A percentile compares a stretch with the other conserved stretches of the same genome.
phyloP scores from a whole-genome alignment of 495 filamentous ascomycete species.

The Cercophora sp. region DNA sequence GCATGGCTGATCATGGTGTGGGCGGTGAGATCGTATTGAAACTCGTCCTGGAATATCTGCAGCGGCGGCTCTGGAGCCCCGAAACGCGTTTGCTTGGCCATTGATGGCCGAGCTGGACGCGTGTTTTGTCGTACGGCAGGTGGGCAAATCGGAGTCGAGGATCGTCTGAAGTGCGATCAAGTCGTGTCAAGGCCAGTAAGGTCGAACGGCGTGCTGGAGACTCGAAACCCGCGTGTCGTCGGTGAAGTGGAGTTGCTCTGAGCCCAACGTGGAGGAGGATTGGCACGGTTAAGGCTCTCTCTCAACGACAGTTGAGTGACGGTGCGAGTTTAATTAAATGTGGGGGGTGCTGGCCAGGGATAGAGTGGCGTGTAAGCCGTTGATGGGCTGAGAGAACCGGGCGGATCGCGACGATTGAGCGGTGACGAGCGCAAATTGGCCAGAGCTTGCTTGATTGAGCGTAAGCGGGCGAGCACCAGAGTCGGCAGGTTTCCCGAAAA shows the following conservation, averaged over 20 bases:
- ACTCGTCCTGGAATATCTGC: conserved; percentile 62
- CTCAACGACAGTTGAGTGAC: conserved; percentile 19
- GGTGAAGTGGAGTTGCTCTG: background rate
- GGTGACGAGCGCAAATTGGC: too few species aligned
- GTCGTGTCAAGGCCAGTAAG: too few species aligned
- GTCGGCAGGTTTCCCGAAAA: too few species aligned
- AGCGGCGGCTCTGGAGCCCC: conserved; percentile 48
- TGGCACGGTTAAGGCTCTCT: conserved; percentile 3
- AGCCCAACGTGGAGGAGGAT: conserved; percentile 2
- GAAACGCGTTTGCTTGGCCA: conserved; percentile 59
- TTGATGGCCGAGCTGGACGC: conserved; percentile 20
- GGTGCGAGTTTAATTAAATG: conserved; percentile 25
- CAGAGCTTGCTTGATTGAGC: too few species aligned
- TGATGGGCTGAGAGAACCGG: conserved; percentile 7
- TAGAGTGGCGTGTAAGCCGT: conserved; percentile 13
- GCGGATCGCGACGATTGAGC: conserved; percentile 4
- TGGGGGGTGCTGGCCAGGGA: conserved; percentile 22
- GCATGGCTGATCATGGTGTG: conserved; percentile 44
- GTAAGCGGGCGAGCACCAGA: too few species aligned
- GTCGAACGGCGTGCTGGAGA: too few species aligned
- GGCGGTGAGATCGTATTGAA: conserved; percentile 43
- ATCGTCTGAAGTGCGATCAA: too few species aligned
- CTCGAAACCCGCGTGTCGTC: too few species aligned
- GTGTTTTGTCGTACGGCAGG: conserved; percentile 1
- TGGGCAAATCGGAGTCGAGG: too few species aligned